A percentile compares a stretch with the other conserved stretches of the same genome.
Conservation (phyloP, 495 filamentous ascomycete genomes). For the Tuber aestivum region DNA sequence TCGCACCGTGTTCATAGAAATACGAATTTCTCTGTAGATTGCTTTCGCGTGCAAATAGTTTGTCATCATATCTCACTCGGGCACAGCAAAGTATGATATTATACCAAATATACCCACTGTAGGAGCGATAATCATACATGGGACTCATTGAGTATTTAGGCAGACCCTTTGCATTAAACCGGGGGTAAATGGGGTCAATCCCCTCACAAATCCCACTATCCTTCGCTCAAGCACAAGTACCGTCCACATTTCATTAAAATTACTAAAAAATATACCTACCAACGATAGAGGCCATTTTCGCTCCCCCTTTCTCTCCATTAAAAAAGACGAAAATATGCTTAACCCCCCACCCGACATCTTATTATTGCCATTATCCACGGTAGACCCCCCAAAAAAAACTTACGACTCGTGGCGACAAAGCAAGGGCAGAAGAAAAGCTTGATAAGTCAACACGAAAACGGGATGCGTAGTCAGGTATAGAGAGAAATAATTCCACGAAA, state of each 20-base stretch:
- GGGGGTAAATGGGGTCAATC: neutral
- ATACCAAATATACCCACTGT: neutral
- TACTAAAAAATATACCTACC: neutral
- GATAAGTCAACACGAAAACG: neutral
- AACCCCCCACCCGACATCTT: neutral
- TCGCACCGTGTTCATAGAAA: neutral
- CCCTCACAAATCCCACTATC: neutral
- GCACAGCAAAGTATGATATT: neutral
- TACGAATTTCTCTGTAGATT: neutral
- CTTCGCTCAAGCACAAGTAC: neutral
- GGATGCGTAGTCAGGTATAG: neutral
- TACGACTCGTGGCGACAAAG: neutral
- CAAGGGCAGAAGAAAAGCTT: neutral
- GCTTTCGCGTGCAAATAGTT: neutral
- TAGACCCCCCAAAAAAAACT: neutral
- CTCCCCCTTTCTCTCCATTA: neutral
- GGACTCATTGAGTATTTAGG: neutral
- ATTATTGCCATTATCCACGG: neutral
- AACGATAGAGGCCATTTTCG: neutral
- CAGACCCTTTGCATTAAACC: neutral
- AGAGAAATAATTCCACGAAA: neutral
- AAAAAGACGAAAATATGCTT: neutral
- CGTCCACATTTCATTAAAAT: neutral
- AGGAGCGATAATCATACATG: neutral
- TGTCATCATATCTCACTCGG: slow-evolving; percentile 1